Base-by-base conservation (phyloP, 2,329 filamentous ascomycete species). In the Colletotrichum spinosum region DNA sequence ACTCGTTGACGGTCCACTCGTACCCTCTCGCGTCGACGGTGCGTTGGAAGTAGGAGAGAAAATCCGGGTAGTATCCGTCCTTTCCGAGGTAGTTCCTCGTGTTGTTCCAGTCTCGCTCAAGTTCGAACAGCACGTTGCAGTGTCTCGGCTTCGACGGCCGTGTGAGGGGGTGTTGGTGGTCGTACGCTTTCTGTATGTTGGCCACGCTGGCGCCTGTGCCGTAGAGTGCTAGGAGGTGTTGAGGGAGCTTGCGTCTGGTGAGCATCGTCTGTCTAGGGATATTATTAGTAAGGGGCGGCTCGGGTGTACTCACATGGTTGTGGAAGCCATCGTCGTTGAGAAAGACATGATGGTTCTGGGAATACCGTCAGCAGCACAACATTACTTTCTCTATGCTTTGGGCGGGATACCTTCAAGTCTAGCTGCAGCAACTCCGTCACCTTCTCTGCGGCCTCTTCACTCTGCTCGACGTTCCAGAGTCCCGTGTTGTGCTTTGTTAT, bases 21-120 rank as follows among this genome's bases (percentile, higher is more conserved):
- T 17, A 17, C 17, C 17, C 17, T 17, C 17, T 17, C 17, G 17
- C 17, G 17, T 17, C 17, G 17, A 17, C 17, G 17, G 17, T 17
- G 17, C 17, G 17, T 17, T 17, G 17, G 17, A 17, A 17, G 17
- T 17, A 17, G 17, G 17, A 17, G 17, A 17, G 17, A 1, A 17
- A 17, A 17, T 17, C 17, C 17, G 17, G 17, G 17, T 17, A 72
- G 72, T 42, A n/a, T n/a, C 8, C 39, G 3, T 42, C 39, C 39
- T 42, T 42, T 10, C 39, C 39, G 13, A 42, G 39, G 13, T 42
- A 42, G 10, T 10, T 10, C 1, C 10, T 42, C 10, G 39, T 4
- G 39, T 42, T 10, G 39, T 42, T n/a, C 13, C 39, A 11, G 39
- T 42, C 10, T 10, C 10, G 10, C 1, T 11, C 39, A 1, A 42